phyloP scores from a whole-genome alignment of 352 stramenopile genomes.

The Blastocystis sp. region DNA sequence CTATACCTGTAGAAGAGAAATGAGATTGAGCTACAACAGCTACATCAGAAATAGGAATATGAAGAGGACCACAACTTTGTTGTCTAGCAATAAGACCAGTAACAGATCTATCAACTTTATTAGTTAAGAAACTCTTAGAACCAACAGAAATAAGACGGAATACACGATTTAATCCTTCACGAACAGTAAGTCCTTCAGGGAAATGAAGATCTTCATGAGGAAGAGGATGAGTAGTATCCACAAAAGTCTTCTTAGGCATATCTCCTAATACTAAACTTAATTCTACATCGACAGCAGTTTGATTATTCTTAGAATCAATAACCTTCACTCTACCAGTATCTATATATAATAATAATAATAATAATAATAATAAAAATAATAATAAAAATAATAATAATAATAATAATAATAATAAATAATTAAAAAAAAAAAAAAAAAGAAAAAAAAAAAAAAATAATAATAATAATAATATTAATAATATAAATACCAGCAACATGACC shows the following conservation, averaged over 20 bases:
- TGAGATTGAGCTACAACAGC: conserved; percentile 84
- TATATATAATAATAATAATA: conserved; percentile 43
- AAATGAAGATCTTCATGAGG: conserved; percentile 52
- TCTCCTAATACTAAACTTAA: conserved; percentile 89
- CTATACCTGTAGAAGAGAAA: conserved; percentile 74
- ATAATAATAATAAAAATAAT: conserved; percentile 9
- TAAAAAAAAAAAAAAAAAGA: conserved; percentile 14
- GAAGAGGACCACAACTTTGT: conserved; percentile 87
- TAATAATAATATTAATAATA: not conserved
- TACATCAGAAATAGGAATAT: conserved; percentile 82
- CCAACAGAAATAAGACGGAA: conserved; percentile 79
- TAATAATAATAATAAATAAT: not conserved
- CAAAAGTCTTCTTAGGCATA: conserved; percentile 96
- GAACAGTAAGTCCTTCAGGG: conserved; percentile 64
- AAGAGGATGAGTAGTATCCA: conserved; percentile 55
- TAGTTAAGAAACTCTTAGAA: conserved; percentile 89
- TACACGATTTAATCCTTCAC: conserved; percentile 71
- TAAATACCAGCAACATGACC: conserved; percentile 55
- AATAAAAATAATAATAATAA: conserved; percentile 20
- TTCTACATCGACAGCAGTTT: conserved; percentile 80
- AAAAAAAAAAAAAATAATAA: not conserved
- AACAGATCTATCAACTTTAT: conserved; percentile 86
- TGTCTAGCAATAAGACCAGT: conserved; percentile 89
- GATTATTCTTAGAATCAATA: conserved; percentile 73
- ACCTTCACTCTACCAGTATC: conserved; percentile 83